Percentiles rank a stretch among this genome's conserved stretches.
Evolutionary conservation across 2,329 filamentous ascomycete genomes (phyloP).

Genomic region (Pezicula carpinea): DNA sequence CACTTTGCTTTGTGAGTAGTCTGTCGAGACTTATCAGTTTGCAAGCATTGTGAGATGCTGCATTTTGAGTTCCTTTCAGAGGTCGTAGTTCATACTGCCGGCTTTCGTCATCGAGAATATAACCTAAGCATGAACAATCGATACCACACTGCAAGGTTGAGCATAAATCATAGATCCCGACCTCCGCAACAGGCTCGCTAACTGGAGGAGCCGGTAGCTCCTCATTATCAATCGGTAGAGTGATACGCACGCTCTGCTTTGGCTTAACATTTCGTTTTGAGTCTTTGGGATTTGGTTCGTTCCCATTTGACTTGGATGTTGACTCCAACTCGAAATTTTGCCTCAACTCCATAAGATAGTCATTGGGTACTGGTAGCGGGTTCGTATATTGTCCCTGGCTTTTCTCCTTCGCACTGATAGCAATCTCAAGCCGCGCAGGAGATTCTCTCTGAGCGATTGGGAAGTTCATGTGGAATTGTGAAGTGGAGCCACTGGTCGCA

Average conservation of each 20-base stretch:
- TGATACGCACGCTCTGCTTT: neutral
- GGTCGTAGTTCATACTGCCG: conserved; percentile 6
- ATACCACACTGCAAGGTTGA: conserved; percentile 3
- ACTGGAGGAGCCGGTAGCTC: neutral
- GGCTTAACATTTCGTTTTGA: neutral
- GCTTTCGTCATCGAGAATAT: conserved; percentile 12
- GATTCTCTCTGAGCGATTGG: neutral
- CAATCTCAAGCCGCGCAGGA: neutral
- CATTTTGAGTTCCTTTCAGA: neutral
- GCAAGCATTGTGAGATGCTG: neutral
- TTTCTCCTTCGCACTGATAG: conserved; percentile 2
- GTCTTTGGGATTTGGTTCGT: neutral
- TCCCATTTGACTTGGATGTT: neutral
- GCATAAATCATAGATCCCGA: conserved; percentile 17
- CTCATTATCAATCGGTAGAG: neutral
- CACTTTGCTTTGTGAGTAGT: conserved; percentile 6
- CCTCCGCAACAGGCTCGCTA: too few species aligned
- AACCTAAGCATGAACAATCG: conserved; percentile 9
- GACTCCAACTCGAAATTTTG: conserved; percentile 10
- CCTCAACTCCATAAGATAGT: conserved; percentile 8
- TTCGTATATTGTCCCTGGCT: neutral
- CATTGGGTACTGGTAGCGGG: neutral
- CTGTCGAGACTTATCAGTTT: conserved; percentile 13
- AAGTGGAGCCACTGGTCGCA: conserved; percentile 10
- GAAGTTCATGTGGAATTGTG: conserved; percentile 14